Evolutionary conservation across 768 basidiomycete species (phyloP), one percentile per base, ranked within the genome.

Genomic region (Podaxis rugospora): DNA sequence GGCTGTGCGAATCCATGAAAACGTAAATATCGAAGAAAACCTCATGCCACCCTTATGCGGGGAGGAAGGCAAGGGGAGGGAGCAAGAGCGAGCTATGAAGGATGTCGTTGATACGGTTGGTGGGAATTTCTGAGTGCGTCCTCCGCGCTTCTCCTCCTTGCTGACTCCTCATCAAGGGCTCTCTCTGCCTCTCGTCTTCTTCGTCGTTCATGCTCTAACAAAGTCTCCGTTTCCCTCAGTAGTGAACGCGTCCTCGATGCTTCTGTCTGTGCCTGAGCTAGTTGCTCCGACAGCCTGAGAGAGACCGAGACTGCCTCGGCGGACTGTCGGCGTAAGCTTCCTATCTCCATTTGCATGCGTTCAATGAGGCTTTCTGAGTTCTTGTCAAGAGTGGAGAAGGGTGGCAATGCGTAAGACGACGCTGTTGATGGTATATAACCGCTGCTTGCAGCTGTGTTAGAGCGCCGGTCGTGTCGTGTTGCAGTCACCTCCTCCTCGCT

Each of bases 261-360:
- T 64, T 90, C 89, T 39, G 83, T 75, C 63, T 89, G 83, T 7
- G 82, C 84, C 62, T 85, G 82, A 7, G 82, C 76, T n/a, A 92
- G 78, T 67, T 90, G 86, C 67, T 89, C 88, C 16, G 88, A 82
- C 63, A 92, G 77, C 60, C 83, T 78, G 56, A 85, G 72, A 2
- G 87, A 87, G 28, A 84, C 78, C 4, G 83, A 83, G 59, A 87
- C 80, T 5, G 88, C 86, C 63, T 90, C 87, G 21, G 86, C 80
- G 16, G 88, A 83, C 68, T 89, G 87, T 57, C 83, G 80, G 51
- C 87, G 83, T 58, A 92, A 75, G 40, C 71, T 79, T 7, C 78
- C 80, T 68, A 90, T 80, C 72, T 92, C 89, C 66, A 81, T 79
- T 67, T 85, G 81, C 74, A 90, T 78, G 47, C 80, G 83, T 58